Conservation (phyloP, 2,329 filamentous ascomycete species). For the Ophiostoma quercus region DNA sequence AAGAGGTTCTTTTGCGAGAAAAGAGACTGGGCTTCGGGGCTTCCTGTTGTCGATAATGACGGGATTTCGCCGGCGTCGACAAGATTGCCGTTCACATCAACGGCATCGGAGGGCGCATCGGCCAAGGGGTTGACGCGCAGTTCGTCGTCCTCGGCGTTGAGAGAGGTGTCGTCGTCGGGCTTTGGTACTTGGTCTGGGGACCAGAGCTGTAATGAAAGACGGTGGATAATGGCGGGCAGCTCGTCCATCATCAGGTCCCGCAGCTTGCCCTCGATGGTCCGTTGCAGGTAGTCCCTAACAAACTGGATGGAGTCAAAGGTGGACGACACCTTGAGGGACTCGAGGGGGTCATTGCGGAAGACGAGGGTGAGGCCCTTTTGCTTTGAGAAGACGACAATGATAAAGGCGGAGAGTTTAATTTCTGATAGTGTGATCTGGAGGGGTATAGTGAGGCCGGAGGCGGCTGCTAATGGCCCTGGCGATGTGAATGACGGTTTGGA, state of each 20-base stretch:
- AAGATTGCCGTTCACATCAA: slow-evolving; percentile 73
- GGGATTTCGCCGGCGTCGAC: slow-evolving; percentile 71
- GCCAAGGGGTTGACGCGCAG: slow-evolving; percentile 72
- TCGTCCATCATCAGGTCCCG: slow-evolving; percentile 97
- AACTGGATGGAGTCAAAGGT: slow-evolving; percentile 99
- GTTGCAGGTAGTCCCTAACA: slow-evolving; percentile 92
- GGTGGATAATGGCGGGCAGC: slow-evolving; percentile 90
- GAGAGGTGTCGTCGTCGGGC: slow-evolving; percentile 52
- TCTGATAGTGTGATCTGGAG: slow-evolving; percentile 93
- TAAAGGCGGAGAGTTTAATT: slow-evolving; percentile 92
- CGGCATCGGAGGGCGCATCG: slow-evolving; percentile 72
- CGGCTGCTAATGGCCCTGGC: slow-evolving; percentile 83
- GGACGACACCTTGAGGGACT: slow-evolving; percentile 96
- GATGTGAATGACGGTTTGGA: slow-evolving; percentile 91
- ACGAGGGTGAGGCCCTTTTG: slow-evolving; percentile 95
- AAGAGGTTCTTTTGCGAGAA: slow-evolving; percentile 95
- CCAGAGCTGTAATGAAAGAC: slow-evolving; percentile 81
- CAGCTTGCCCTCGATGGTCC: slow-evolving; percentile 89
- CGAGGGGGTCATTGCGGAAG: slow-evolving; percentile 95
- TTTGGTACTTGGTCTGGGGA: slow-evolving; percentile 76
- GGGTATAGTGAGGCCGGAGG: slow-evolving; percentile 92
- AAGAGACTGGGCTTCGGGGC: slow-evolving; percentile 75
- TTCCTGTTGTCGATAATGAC: slow-evolving; percentile 70
- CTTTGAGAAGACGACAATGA: slow-evolving; percentile 94
- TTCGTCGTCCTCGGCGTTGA: slow-evolving; percentile 52